Base-by-base conservation (phyloP, 2,329 filamentous ascomycete genomes). In the Cercospora sesami region DNA sequence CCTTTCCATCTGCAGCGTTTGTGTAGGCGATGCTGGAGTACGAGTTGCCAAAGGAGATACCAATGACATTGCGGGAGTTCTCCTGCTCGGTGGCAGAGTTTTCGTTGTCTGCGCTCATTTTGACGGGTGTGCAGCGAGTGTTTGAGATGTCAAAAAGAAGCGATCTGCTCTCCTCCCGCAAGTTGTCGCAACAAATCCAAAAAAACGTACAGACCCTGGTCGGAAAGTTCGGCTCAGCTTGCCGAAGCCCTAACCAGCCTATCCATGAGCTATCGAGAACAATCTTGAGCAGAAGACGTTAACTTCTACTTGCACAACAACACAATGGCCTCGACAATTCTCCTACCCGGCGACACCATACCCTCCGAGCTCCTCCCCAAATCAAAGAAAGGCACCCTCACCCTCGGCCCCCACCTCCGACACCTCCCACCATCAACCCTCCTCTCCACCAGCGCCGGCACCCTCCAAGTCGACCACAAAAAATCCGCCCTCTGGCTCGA, bases 11-110 rank as follows among this genome's bases (percentile, higher is more conserved):
- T 71, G 81, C 81, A 70, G 90, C 87, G 30, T 69, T 68, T 58
- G 94, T 96, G 80, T 90, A 93, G 76, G 94, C 94, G 83, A 99
- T 97, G 69, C 93, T 97, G 84, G 93, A 96, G 89, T 97, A 96
- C 70, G 93, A 94, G 85, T 98, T 99, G 83, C 95, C 95, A 85
- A 98, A 97, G 74, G 94, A 91, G 79, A 99, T 93, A 80, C 95
- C 95, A 82, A 99, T 98, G 79, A 91, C 92, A 77, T 86, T 73
- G 14, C 72, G 72, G 18, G 58, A 63, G 21, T 63, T 53, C 64
- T 73, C 67, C 64, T 70, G 64, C 31, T 70, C 85, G 76, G 86
- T 82, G 80, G 86, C 84, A 75, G 78, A 80, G 78, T 79, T 80
- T 75, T 77, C 80, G 77, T 80, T 81, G 79, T 83, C 85, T 81